Base-by-base conservation (phyloP, 2,329 filamentous ascomycete species). In the Fusarium sp. region DNA sequence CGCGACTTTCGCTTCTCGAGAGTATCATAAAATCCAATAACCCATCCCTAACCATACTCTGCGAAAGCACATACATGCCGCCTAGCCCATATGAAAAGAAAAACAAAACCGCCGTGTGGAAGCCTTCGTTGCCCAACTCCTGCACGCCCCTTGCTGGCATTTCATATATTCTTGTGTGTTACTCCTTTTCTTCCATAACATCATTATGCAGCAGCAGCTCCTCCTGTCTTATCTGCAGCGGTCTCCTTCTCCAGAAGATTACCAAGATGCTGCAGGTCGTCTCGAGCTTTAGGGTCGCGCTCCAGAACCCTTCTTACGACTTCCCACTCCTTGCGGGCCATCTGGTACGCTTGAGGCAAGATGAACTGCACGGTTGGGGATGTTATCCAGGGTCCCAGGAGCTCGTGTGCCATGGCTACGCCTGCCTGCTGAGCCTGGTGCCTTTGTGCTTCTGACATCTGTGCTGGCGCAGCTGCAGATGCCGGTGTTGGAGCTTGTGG, bases 311-410 rank as follows among this genome's bases (percentile, higher is more conserved):
- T 86, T 58, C 88, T 87, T 70, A 98, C 89, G 33, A 96, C 89
- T 62, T 89, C 86, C 88, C 96, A 92, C 79, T 97, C 93, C 21
- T 88, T 84, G n/a, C 89, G 86, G 50, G 91, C 87, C 86, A 93
- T 94, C 56, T 88, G 88, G 25, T 88, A 89, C 2, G 91, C 92
- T 72, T 93, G 91, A 9, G 90, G 89, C 49, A 94, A 84, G 9
- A 95, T 83, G 75, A 94, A 92, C 30, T 89, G 86, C 13, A 94
- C 90, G 0, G 92, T 93, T 0, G 92, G 89, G 21, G 89, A 88
- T 28, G 85, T 85, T 18, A 91, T 88, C 49, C 92, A 85, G 1
- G 86, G 81, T 0, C 93, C 93, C 1, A 94, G 85, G 3, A 94
- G 88, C 66, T 92, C 88, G 3, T 86, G 83, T 1, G 92, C 92